Percentiles rank a stretch among this genome's conserved stretches.
phyloP scores from a whole-genome alignment of 345 rosid species.

The Eucalyptus tenuipes region DNA sequence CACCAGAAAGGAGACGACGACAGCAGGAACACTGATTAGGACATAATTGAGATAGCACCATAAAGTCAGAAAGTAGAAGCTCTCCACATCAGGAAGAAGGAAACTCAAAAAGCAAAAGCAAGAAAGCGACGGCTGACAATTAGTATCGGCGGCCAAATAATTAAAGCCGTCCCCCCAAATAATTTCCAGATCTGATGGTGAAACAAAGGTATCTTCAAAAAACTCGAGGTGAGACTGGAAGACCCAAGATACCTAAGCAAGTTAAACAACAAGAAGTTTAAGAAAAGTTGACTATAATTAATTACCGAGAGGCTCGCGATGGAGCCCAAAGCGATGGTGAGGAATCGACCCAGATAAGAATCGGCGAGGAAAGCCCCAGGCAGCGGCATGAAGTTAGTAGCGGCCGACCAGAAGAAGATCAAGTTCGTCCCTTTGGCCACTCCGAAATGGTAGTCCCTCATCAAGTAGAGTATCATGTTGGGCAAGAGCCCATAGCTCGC shows the following conservation, averaged over 20 bases:
- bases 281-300: not conserved
- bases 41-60: not conserved
- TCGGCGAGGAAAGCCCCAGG: slow-evolving; percentile 69
- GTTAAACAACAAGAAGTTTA: not conserved
- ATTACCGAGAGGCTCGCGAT: slow-evolving; percentile 48
- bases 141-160: not conserved
- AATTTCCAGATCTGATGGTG: not conserved
- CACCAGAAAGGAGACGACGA: not conserved
- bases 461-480: slow-evolving; percentile 62
- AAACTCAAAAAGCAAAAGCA: not conserved
- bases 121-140: not conserved
- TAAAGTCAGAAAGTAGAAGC: not conserved
- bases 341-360: slow-evolving; percentile 61
- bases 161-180: not conserved
- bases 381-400: slow-evolving; percentile 46
- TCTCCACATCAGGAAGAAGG: not conserved
- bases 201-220: not conserved
- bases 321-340: slow-evolving; percentile 59
- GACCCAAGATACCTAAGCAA: not conserved
- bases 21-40: not conserved
- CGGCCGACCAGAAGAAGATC: slow-evolving; percentile 60
- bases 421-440: slow-evolving; percentile 50
- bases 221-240: not conserved
- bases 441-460: slow-evolving; percentile 33
- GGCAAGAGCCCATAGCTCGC: slow-evolving; percentile 64